Evolutionary conservation across 2,329 filamentous ascomycete genomes (phyloP).

Genomic region (Mariannaea elegans): DNA sequence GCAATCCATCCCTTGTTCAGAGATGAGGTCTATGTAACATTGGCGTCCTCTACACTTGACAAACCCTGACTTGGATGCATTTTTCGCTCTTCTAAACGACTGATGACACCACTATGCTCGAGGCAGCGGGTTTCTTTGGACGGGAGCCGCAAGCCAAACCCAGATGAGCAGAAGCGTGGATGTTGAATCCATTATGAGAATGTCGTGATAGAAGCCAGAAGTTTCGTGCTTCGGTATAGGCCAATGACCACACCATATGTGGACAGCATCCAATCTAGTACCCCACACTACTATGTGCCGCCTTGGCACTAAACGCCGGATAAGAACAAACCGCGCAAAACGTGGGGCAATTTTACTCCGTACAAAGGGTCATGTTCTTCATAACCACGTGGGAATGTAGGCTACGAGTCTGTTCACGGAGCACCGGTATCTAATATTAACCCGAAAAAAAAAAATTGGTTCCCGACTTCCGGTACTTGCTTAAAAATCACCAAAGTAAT

Average conservation of each 20-base stretch:
- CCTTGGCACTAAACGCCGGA: too few relatives aligned
- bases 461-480: too few relatives aligned
- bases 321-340: too few relatives aligned
- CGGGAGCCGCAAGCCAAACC: neutral
- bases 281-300: too few relatives aligned
- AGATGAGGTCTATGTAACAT: neutral
- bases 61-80: neutral
- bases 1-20: constrained; percentile 3
- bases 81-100: neutral
- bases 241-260: neutral
- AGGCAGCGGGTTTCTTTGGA: neutral
- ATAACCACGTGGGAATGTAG: too few relatives aligned
- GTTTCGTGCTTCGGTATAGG: constrained; percentile 6
- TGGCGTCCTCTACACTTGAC: neutral
- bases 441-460: too few relatives aligned
- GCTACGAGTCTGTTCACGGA: too few relatives aligned
- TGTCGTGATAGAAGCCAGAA: constrained; percentile 14
- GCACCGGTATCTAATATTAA: too few relatives aligned
- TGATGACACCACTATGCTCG: neutral
- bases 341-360: too few relatives aligned
- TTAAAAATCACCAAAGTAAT: too few relatives aligned
- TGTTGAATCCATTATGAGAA: neutral
- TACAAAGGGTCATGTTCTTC: too few relatives aligned
- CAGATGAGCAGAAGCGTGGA: neutral
- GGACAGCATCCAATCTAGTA: neutral